These are phyloP conservation scores for Laetiporus sulphureus DNA, from an alignment of 1,284 basidiomycete genomes.

Conservation along the genomic window DNA sequence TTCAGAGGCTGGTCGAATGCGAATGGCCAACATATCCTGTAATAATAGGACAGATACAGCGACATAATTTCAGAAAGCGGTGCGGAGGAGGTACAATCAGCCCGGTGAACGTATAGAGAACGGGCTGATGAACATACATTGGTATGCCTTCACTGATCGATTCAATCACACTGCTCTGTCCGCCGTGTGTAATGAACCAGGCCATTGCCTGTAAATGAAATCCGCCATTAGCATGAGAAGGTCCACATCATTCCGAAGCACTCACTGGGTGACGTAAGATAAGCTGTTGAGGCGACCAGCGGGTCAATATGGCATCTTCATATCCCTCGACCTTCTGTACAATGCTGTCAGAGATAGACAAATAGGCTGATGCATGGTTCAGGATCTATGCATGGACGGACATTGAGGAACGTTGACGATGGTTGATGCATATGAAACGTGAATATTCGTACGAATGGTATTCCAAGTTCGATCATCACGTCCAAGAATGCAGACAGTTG, in stretches of 20 bases:
- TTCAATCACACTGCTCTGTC: constrained; percentile 18
- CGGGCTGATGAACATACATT: constrained; percentile 6
- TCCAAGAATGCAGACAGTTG: constrained; percentile 13
- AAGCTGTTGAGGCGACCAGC: constrained; percentile 7
- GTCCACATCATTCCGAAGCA: too few species aligned
- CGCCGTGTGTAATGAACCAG: constrained; percentile 19
- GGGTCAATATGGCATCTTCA: constrained; percentile 3
- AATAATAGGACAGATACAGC: neutral
- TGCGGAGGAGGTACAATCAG: neutral
- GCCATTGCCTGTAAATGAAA: constrained; percentile 11
- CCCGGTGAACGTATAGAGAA: neutral
- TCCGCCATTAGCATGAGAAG: neutral
- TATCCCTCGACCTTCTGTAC: constrained; percentile 4
- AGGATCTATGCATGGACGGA: too few species aligned
- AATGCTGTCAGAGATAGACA: constrained; percentile 3
- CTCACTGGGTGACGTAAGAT: constrained; percentile 15
- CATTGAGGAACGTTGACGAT: too few species aligned
- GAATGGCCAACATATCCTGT: constrained; percentile 13
- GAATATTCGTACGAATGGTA: constrained; percentile 12
- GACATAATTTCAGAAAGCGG: neutral
- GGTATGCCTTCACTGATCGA: constrained; percentile 13
- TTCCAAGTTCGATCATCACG: constrained; percentile 10
- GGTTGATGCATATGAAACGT: neutral
- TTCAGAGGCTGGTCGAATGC: constrained; percentile 18
- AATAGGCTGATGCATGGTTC: constrained; percentile 5